Base-by-base conservation (phyloP, 2,329 filamentous ascomycete species). In the Didymella glomerata region DNA sequence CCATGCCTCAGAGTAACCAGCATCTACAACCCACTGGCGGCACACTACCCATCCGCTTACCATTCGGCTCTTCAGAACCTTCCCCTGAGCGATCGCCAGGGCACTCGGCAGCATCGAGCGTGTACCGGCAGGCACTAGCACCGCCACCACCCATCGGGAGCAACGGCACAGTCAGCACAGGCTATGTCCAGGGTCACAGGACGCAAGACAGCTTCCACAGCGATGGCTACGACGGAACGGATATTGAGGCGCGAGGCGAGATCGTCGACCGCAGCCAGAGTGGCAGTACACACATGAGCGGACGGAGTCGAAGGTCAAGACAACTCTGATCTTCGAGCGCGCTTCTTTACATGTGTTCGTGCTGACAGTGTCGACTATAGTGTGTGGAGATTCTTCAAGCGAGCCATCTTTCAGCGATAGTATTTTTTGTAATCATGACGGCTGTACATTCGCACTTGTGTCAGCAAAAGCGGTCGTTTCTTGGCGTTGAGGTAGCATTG, bases 141-240 rank as follows among this genome's bases (percentile, higher is more conserved):
- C 64, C 68, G 3, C 69, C 72, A 30, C 65, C 60, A 16, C 36
- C 42, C 0, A 62, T 74, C 9, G 63, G 69, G 10, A 48, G 25
- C 10, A 44, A 51, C 2, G 59, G 74, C 11, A 76, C 72, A 11
- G 50, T 77, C 38, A 78, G 73, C 54, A 78, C 75, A 4, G 77
- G 77, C 5, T 76, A 72, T 38, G 77, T 79, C 14, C 72, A 76
- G 48, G 75, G 77, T 20, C 77, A 76, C 54, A 62, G 75, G 48
- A 76, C 75, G 0, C 68, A 74, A 24, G 76, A 78, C 49, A 76
- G 74, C 48, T 73, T 79, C 24, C 74, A 75, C 25, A 71, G 67
- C 7, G 71, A 76, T 20, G 64, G 62, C 6, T 71, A 71, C 44
- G 68, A 73, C 36, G 66, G 67, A 4, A 66, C 70, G 14, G 68